Evolutionary conservation across 768 basidiomycete genomes (phyloP), one percentile per base, ranked within the genome.

Genomic region (Hericium coralloides): DNA sequence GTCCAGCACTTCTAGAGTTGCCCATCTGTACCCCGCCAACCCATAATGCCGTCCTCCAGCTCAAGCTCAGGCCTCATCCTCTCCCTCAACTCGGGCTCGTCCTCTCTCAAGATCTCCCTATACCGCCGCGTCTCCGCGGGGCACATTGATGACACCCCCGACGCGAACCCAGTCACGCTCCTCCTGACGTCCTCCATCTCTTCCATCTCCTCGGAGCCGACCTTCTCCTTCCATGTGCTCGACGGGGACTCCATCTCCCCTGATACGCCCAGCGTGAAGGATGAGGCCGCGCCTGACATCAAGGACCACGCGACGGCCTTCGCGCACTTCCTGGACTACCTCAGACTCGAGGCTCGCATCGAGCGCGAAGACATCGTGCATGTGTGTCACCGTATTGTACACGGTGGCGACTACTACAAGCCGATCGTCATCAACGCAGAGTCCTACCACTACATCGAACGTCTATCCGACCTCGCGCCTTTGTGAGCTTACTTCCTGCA

Each of bases 371-470:
- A 73, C 4, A 79, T 91, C 59, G 68, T 65, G 6, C 72, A 81
- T 57, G 73, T 87, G n/a, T 85, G 85, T 61, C 87, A 89, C 66
- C 80, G 84, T 38, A 85, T 94, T 45, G 94, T 97, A 1, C 94
- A 95, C 62, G 94, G 94, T 3, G 93, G 92, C 2, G 80, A 84
- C 48, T 89, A 86, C 62, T 72, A 73, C n/a, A 75, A 81, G 26
- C 87, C 91, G 0, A 81, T 92, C 18, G 56, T 81, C 38, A 82
- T 97, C 57, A 81, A 77, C 41, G 73, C 83, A 38, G 76, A 84
- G 53, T 81, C 88, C 37, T 85, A 82, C 65, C 77, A 87, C 57
- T 84, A 88, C 56, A 84, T 95, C 53, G 79, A 86, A 60, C 76
- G 76, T 22, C 76, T 95, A 48, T 87, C 90, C 3, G 83, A 87